Percentiles rank a stretch among this genome's conserved stretches.
Evolutionary conservation across 2,329 filamentous ascomycete species (phyloP).

Genomic region (Alternaria consortialis): DNA sequence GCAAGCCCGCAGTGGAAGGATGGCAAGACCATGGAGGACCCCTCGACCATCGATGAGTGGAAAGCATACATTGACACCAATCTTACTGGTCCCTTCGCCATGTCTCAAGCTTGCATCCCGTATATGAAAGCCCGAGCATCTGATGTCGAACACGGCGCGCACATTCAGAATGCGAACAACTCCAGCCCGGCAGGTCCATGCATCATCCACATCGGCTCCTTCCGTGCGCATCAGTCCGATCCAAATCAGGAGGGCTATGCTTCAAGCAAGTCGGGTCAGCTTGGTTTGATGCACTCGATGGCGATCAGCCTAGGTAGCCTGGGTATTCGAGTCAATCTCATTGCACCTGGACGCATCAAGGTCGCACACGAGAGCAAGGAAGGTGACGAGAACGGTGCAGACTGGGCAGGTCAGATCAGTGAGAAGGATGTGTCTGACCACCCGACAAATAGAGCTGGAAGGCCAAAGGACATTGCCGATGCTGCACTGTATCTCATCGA

Average conservation of each 20-base stretch:
- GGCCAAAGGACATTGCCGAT: slow-evolving; percentile 57
- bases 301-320: slow-evolving; percentile 56
- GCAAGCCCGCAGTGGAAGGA: slow-evolving; percentile 55
- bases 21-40: slow-evolving; percentile 58
- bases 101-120: slow-evolving; percentile 58
- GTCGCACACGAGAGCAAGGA: slow-evolving; percentile 58
- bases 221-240: slow-evolving; percentile 58
- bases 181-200: slow-evolving; percentile 51
- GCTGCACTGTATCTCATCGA: slow-evolving; percentile 54
- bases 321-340: slow-evolving; percentile 59
- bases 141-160: slow-evolving; percentile 37
- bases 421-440: slow-evolving; percentile 56
- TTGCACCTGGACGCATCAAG: slow-evolving; percentile 59
- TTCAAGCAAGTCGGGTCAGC: slow-evolving; percentile 61
- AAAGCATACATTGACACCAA: slow-evolving; percentile 59
- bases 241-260: slow-evolving; percentile 62
- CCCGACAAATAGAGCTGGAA: slow-evolving; percentile 56
- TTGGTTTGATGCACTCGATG: slow-evolving; percentile 62
- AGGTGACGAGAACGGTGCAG: slow-evolving; percentile 54
- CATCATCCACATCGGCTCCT: slow-evolving; percentile 59
- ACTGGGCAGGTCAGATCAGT: slow-evolving; percentile 50
- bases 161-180: slow-evolving; percentile 34
- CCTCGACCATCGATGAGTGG: slow-evolving; percentile 56
- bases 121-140: slow-evolving; percentile 54
- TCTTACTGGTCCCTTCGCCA: slow-evolving; percentile 57